phyloP scores from a whole-genome alignment of 257 asterid species.

The Datura wrightii region DNA sequence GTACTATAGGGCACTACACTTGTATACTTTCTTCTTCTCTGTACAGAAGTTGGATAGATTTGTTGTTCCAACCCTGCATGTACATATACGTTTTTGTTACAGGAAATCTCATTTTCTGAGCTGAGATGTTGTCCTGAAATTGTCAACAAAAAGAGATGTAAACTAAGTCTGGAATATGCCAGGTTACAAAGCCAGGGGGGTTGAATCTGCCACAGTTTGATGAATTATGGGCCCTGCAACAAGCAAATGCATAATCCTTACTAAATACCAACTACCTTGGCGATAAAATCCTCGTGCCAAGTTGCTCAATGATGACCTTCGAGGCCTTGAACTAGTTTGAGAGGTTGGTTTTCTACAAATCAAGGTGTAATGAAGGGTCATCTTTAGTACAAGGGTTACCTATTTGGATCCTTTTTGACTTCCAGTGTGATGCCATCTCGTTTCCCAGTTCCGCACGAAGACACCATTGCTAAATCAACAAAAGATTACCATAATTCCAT shows the following conservation, averaged over 20 bases:
- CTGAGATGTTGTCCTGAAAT: conserved; percentile 68
- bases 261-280: conserved; percentile 70
- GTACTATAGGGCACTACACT: not conserved
- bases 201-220: conserved; percentile 8
- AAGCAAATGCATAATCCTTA: not conserved
- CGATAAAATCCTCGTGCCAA: conserved; percentile 64
- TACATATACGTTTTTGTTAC: conserved; percentile 45
- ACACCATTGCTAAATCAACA: conserved; percentile 64
- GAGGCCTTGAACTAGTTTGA: conserved; percentile 85
- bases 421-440: conserved; percentile 73
- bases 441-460: conserved; percentile 66
- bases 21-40: not conserved
- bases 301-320: conserved; percentile 86
- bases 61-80: not conserved
- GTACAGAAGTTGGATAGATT: not conserved
- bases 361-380: not conserved
- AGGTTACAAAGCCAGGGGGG: not conserved
- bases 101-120: conserved; percentile 80
- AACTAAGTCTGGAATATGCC: not conserved
- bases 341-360: conserved; percentile 70
- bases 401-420: conserved; percentile 77
- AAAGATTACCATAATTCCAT: not conserved
- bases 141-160: conserved; percentile 35
- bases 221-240: not conserved
- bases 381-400: conserved; percentile 45